phyloP scores from a whole-genome alignment of 2,329 filamentous ascomycete genomes.

The Neofusicoccum sp. region DNA sequence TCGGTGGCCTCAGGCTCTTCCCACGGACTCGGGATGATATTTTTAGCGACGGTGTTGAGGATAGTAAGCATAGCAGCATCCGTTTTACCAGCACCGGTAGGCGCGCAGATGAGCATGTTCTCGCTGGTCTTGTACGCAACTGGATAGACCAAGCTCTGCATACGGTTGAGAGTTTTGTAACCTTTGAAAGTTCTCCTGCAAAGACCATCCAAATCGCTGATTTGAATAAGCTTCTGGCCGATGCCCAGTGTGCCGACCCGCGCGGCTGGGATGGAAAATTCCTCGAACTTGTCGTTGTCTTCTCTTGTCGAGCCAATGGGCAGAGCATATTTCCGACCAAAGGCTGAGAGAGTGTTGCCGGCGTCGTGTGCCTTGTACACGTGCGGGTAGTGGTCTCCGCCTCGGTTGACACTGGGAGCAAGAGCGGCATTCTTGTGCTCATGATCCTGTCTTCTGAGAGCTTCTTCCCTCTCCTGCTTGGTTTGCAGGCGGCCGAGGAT shows the following conservation, averaged over 20 bases:
- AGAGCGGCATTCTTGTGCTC: slow-evolving; percentile 79
- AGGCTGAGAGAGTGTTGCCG: slow-evolving; percentile 78
- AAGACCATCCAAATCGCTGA: slow-evolving; percentile 81
- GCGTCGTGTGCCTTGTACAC: slow-evolving; percentile 83
- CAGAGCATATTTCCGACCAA: slow-evolving; percentile 79
- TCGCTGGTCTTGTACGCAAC: slow-evolving; percentile 94
- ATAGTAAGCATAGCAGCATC: slow-evolving; percentile 97
- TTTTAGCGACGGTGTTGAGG: slow-evolving; percentile 83
- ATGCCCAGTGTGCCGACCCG: slow-evolving; percentile 71
- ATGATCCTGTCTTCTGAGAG: slow-evolving; percentile 70
- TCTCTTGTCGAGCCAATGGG: slow-evolving; percentile 71
- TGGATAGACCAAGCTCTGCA: slow-evolving; percentile 96
- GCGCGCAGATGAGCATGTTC: slow-evolving; percentile 98
- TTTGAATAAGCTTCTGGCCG: slow-evolving; percentile 73
- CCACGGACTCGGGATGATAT: slow-evolving; percentile 74
- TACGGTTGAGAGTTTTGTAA: slow-evolving; percentile 90
- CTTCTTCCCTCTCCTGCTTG: slow-evolving; percentile 73
- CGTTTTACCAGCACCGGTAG: slow-evolving; percentile 97
- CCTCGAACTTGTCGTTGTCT: slow-evolving; percentile 77
- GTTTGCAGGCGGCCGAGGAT: slow-evolving; percentile 63
- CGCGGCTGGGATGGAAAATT: slow-evolving; percentile 81
- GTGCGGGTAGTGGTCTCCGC: slow-evolving; percentile 81
- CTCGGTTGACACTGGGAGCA: slow-evolving; percentile 66
- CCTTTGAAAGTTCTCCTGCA: slow-evolving; percentile 91
- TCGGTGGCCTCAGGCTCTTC: slow-evolving; percentile 71